Conservation (phyloP, 345 rosid genomes). For the Populus ilicifolia region DNA sequence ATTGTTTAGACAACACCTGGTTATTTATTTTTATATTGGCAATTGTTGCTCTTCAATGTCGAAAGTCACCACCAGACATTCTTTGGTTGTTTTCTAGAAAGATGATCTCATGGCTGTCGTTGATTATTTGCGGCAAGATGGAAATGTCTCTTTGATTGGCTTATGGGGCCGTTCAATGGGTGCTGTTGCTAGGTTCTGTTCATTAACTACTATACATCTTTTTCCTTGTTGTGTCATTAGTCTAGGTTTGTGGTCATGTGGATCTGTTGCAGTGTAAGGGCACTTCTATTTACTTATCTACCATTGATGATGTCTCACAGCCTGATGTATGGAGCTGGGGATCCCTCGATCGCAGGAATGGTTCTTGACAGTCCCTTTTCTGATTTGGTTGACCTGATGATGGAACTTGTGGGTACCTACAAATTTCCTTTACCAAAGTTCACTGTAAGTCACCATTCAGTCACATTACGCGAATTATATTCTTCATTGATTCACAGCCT, state of each 20-base stretch:
- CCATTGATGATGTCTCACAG: conserved; percentile 37
- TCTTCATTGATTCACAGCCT: not conserved
- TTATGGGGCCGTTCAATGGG: conserved; percentile 99
- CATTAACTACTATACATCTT: not conserved
- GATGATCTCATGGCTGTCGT: conserved; percentile 86
- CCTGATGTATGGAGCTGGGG: conserved; percentile 90
- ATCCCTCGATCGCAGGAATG: conserved; percentile 93
- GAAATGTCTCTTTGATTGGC: conserved; percentile 83
- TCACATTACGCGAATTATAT: not conserved
- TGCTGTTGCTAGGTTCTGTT: conserved; percentile 74
- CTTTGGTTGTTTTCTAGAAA: conserved; percentile 47
- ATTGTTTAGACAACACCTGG: not conserved
- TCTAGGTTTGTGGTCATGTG: not conserved
- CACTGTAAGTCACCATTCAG: conserved; percentile 52
- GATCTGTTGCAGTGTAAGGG: not conserved
- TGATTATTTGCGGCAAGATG: conserved; percentile 76
- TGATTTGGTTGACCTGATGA: conserved; percentile 88
- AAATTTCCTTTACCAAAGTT: conserved; percentile 80
- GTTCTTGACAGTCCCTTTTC: conserved; percentile 93
- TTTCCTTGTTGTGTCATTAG: not conserved
- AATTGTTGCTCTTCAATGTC: conserved; percentile 3
- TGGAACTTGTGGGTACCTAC: conserved; percentile 86
- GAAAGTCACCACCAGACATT: conserved; percentile 15
- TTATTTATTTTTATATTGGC: not conserved
- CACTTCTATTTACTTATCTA: conserved; percentile 7